Base-by-base conservation (phyloP, 768 basidiomycete species). In the Boletus rufocinnamomeus region DNA sequence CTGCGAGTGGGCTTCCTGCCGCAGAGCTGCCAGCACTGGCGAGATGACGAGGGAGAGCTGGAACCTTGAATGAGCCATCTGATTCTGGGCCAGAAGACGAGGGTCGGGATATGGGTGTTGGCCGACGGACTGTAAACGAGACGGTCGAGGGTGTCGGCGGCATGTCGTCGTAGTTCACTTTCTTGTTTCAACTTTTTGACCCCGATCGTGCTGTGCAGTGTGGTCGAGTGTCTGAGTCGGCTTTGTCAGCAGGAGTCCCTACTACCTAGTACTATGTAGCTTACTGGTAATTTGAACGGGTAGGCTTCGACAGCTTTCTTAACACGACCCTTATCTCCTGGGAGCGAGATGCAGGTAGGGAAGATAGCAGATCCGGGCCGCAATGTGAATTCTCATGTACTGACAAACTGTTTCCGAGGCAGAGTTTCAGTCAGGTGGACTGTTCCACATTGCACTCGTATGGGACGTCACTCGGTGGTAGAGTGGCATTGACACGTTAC, bases 41-140 rank as follows among this genome's bases (percentile, higher is more conserved):
- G 10, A 88, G 74, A 69, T 81, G 86, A 19, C 81, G 81, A 6
- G 88, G 88, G n/a, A 89, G 68, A 1, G 83, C 72, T 17, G 85
- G 84, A 6, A 82, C 64, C 65, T 82, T 89, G 75, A 87, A 86
- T 21, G 72, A 69, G 0, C 75, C 71, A 60, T 86, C 86, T 0
- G 85, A 85, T 41, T 88, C 89, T 44, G 81, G 77, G 11, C 84
- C 86, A 34, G 86, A 81, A 0, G 89, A 89, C 0, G 78, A 70
- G 19, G 81, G 80, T 13, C 88, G 80, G 7, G 89, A 87, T 0
- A 79, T 69, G 1, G 90, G 88, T 0, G 85, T 85, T 0, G 94
- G 94, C 9, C 91, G 82, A 44, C 91, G 84, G 57, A 96, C 80
- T 2, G 89, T 94, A 74, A 96, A 95, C 1, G 93, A 95, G 41